A percentile compares a stretch with the other conserved stretches of the same genome.
phyloP scores from a whole-genome alignment of 129 eudicot species.

The Artemisia annua region DNA sequence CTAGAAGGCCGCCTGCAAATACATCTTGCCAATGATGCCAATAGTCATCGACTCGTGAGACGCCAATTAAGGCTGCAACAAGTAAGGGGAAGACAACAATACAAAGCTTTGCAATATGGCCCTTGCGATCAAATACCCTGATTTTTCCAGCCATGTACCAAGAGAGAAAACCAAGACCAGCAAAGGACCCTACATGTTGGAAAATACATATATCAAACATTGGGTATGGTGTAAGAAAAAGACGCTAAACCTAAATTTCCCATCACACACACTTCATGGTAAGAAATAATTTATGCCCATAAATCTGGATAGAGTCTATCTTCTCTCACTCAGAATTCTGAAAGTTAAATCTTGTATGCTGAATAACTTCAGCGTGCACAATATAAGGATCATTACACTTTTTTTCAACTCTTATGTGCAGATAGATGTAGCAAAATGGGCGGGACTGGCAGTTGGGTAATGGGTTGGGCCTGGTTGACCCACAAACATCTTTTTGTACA shows the following conservation, averaged over 20 bases:
- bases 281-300: background rate
- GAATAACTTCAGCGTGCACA: conserved; percentile 2
- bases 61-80: conserved; percentile 72
- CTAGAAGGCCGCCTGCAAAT: conserved; percentile 77
- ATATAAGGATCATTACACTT: background rate
- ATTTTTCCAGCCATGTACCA: conserved; percentile 81
- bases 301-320: background rate
- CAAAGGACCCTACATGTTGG: conserved; percentile 70
- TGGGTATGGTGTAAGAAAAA: background rate
- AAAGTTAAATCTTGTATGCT: background rate
- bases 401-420: conserved; percentile 10
- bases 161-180: conserved; percentile 86
- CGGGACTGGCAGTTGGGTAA: background rate
- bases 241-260: background rate
- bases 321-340: background rate
- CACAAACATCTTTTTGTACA: background rate
- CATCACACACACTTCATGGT: background rate
- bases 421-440: background rate
- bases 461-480: background rate
- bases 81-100: conserved; percentile 67
- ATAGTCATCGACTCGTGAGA: conserved; percentile 89
- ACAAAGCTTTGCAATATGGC: conserved; percentile 87
- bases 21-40: conserved; percentile 99
- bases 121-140: conserved; percentile 73
- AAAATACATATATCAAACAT: background rate